Conservation (phyloP, 495 filamentous ascomycete species). For the Hypoxylon cercidicola region DNA sequence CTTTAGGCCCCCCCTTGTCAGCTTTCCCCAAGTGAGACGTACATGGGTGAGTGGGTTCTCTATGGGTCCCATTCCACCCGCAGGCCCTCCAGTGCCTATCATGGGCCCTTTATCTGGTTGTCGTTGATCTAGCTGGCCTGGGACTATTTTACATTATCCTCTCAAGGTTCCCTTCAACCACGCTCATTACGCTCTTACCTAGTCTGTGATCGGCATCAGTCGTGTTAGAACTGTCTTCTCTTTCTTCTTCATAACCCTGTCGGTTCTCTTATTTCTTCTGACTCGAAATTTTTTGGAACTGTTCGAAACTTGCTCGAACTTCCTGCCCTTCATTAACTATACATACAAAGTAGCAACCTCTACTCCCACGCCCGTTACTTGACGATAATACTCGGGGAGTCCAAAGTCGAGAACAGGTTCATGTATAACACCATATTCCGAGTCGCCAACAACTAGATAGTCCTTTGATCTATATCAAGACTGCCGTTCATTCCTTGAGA, state of each 20-base stretch:
- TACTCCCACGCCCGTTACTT: slow-evolving; percentile 28
- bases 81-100: slow-evolving; percentile 49
- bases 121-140: slow-evolving; percentile 53
- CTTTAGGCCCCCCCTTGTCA: slow-evolving; percentile 53
- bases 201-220: slow-evolving; percentile 60
- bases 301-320: slow-evolving; percentile 43
- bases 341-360: slow-evolving; percentile 33
- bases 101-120: slow-evolving; percentile 52
- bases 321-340: slow-evolving; percentile 60
- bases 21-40: slow-evolving; percentile 58
- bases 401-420: slow-evolving; percentile 36
- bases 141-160: slow-evolving; percentile 59
- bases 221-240: slow-evolving; percentile 58
- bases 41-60: slow-evolving; percentile 46
- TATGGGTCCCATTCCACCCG: slow-evolving; percentile 48
- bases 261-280: slow-evolving; percentile 62
- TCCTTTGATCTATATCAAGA: slow-evolving; percentile 52
- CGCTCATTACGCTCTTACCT: slow-evolving; percentile 52
- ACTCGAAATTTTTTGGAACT: slow-evolving; percentile 58
- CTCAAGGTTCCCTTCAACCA: slow-evolving; percentile 58
- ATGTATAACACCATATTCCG: slow-evolving; percentile 58
- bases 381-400: slow-evolving; percentile 43
- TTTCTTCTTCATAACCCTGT: slow-evolving; percentile 61
- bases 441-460: slow-evolving; percentile 53
- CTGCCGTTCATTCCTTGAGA: slow-evolving; percentile 60